phyloP scores from a whole-genome alignment of 78 protist species.

The Anaeramoeba flamelloides region DNA sequence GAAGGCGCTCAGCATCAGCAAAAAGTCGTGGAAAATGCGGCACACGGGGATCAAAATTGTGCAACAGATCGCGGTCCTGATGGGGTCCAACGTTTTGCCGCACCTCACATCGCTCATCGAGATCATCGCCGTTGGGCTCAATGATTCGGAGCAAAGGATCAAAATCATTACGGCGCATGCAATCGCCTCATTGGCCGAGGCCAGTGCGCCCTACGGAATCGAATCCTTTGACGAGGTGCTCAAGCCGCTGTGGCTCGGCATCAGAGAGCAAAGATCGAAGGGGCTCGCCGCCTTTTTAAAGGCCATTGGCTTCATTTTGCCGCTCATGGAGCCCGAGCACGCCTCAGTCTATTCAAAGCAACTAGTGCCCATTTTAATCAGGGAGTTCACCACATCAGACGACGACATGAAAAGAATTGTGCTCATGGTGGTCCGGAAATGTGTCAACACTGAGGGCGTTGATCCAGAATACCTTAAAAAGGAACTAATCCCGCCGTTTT shows the following conservation, averaged over 20 bases:
- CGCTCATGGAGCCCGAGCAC: constrained; percentile 82
- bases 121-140: constrained; percentile 47
- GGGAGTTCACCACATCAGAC: constrained; percentile 82
- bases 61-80: constrained; percentile 82
- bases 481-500: constrained; percentile 68
- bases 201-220: constrained; percentile 88
- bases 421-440: constrained; percentile 82
- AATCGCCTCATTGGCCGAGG: constrained; percentile 91
- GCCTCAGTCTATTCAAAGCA: constrained; percentile 59
- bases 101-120: constrained; percentile 71
- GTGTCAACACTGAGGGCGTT: constrained; percentile 83
- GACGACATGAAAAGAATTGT: constrained; percentile 95
- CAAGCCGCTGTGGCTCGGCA: constrained; percentile 76
- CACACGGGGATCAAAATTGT: constrained; percentile 92
- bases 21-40: constrained; percentile 86
- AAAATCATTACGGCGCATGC: constrained; percentile 80
- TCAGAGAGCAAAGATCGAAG: constrained; percentile 59
- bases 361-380: constrained; percentile 59
- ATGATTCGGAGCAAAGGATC: constrained; percentile 33
- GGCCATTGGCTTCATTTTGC: constrained; percentile 93
- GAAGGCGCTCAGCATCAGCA: constrained; percentile 79
- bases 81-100: constrained; percentile 91
- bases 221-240: constrained; percentile 83
- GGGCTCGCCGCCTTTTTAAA: constrained; percentile 84
- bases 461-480: constrained; percentile 51